A percentile compares a stretch with the other conserved stretches of the same genome.
phyloP scores from a whole-genome alignment of 202 grass and related monocot genomes.

The Elaeis oleifera region DNA sequence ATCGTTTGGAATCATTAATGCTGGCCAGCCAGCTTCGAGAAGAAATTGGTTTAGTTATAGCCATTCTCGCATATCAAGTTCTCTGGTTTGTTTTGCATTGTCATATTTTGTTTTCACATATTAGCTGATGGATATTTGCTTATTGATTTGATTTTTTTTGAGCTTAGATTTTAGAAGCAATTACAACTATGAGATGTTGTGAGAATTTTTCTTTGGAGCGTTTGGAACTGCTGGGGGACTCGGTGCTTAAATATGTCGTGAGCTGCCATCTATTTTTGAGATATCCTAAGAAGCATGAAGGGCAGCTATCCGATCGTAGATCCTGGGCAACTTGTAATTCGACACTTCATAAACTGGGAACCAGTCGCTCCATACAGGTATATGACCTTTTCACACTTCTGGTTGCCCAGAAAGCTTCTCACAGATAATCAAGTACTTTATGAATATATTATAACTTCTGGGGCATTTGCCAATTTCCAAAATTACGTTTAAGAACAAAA shows the following conservation, averaged over 20 bases:
- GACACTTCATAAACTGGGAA: not conserved
- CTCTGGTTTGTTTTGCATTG: not conserved
- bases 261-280: not conserved
- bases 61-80: not conserved
- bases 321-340: not conserved
- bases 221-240: not conserved
- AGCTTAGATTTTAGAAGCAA: slow-evolving; percentile 7
- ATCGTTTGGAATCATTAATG: slow-evolving; percentile 10
- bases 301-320: not conserved
- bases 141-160: slow-evolving; percentile 9
- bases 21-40: slow-evolving; percentile 9
- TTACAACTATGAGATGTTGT: slow-evolving; percentile 6
- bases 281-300: slow-evolving; percentile 12
- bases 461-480: no score
- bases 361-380: no score
- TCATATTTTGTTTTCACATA: slow-evolving; percentile 17
- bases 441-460: no score
- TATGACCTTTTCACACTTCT: no score
- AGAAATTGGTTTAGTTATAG: slow-evolving; percentile 9
- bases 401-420: no score
- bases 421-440: no score
- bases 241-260: not conserved
- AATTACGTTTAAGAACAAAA: no score
- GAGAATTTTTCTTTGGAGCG: slow-evolving; percentile 10
- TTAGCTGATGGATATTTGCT: slow-evolving; percentile 19